Conservation (phyloP, 345 rosid species). For the Populus tremula region DNA sequence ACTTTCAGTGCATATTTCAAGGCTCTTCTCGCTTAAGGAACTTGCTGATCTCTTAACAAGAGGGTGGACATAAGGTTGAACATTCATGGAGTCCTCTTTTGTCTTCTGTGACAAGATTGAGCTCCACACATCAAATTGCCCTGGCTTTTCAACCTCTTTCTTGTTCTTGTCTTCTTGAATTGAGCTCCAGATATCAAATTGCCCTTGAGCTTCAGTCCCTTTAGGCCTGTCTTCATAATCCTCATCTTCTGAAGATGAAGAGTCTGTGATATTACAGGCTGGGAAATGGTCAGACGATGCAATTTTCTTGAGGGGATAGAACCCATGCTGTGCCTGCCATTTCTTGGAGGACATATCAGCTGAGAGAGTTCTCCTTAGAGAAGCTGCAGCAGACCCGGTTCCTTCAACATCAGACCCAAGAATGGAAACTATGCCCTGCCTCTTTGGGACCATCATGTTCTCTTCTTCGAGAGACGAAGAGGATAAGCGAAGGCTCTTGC, state of each 20-base stretch:
- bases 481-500: constrained; percentile 22
- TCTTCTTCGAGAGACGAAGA: constrained; percentile 26
- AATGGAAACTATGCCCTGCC: constrained; percentile 74
- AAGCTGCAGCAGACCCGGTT: constrained; percentile 37
- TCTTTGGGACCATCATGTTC: constrained; percentile 21
- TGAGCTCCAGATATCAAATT: constrained; percentile 49
- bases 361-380: constrained; percentile 72
- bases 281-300: constrained; percentile 53
- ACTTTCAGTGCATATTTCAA: constrained; percentile 88
- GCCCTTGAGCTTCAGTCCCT: constrained; percentile 19
- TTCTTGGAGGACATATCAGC: constrained; percentile 84
- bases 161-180: constrained; percentile 41
- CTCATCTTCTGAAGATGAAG: constrained; percentile 31
- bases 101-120: constrained; percentile 51
- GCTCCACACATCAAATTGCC: constrained; percentile 56
- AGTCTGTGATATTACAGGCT: constrained; percentile 13
- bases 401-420: constrained; percentile 48
- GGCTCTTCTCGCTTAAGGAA: constrained; percentile 72
- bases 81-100: constrained; percentile 32
- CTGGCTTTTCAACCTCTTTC: constrained; percentile 28
- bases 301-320: constrained; percentile 52
- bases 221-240: constrained; percentile 13
- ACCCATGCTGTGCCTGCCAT: constrained; percentile 53
- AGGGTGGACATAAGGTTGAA: constrained; percentile 75
- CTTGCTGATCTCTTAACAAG: constrained; percentile 55